phyloP scores from a whole-genome alignment of 2,329 filamentous ascomycete genomes.

The Fusarium sp. region DNA sequence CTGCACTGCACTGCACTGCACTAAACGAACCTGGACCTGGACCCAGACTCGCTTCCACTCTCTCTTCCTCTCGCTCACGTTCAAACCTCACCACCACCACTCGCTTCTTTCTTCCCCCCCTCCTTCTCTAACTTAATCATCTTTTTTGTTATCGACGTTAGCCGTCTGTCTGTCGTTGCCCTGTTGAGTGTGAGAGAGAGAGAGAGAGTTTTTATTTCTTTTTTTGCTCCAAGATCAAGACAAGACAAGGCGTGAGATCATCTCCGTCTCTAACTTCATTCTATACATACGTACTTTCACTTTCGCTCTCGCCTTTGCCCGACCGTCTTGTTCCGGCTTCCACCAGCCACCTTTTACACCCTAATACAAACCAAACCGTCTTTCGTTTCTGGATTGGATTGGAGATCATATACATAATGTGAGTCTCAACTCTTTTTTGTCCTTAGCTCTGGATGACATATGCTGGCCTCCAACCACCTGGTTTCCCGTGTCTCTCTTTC shows the following conservation, averaged over 20 bases:
- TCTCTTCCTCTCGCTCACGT: constrained; percentile 28
- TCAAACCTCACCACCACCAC: constrained; percentile 45
- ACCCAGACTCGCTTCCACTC: constrained; percentile 25
- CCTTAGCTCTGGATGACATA: constrained; percentile 44
- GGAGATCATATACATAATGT: constrained; percentile 49
- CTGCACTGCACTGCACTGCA: constrained; percentile 23
- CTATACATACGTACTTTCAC: constrained; percentile 35
- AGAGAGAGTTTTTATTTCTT: background rate
- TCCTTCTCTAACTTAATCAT: constrained; percentile 38
- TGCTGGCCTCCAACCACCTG: constrained; percentile 49
- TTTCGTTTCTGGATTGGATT: constrained; percentile 47
- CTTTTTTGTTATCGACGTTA: constrained; percentile 42
- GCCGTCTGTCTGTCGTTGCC: constrained; percentile 25
- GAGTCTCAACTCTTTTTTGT: constrained; percentile 50
- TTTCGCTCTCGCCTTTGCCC: constrained; percentile 40
- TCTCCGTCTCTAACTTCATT: constrained; percentile 23
- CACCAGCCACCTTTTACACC: constrained; percentile 44
- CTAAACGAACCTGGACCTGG: constrained; percentile 1
- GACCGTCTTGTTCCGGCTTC: constrained; percentile 41
- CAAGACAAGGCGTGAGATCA: constrained; percentile 17
- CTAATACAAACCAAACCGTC: constrained; percentile 45
- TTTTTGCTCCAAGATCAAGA: constrained; percentile 4
- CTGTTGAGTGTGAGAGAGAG: constrained; percentile 7
- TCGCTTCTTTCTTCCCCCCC: constrained; percentile 25
- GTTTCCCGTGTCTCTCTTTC: constrained; percentile 28